Conservation (phyloP, 1,284 basidiomycete species). For the Sanghuangporus weigelae region DNA sequence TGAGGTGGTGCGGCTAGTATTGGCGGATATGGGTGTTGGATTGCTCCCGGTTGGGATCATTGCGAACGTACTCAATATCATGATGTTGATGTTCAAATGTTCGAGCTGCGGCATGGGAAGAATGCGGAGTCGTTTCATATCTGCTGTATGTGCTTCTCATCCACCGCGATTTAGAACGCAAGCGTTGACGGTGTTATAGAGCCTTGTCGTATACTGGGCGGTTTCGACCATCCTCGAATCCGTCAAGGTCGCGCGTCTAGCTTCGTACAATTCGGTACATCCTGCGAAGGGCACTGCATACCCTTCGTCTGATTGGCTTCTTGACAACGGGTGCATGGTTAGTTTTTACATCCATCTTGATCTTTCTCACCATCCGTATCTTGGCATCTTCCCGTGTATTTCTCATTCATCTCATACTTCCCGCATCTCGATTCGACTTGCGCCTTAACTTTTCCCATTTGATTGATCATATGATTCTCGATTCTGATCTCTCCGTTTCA, state of each 20-base stretch:
- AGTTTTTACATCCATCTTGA: neutral
- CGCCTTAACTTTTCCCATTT: neutral
- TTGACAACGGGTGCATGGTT: conserved; percentile 18
- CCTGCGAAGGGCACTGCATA: conserved; percentile 17
- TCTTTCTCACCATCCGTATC: neutral
- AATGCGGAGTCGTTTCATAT: neutral
- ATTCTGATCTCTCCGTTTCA: neutral
- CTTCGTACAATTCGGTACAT: conserved; percentile 7
- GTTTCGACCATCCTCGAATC: conserved; percentile 11
- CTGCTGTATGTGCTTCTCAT: conserved; percentile 10
- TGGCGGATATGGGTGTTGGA: conserved; percentile 14
- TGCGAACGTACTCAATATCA: conserved; percentile 2
- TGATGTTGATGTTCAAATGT: conserved; percentile 3
- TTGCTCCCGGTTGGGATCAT: conserved; percentile 11
- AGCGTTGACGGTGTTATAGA: conserved; percentile 4
- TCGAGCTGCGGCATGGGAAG: conserved; percentile 7
- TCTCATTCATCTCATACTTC: neutral
- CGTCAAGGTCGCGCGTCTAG: conserved; percentile 12
- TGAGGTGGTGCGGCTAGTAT: conserved; percentile 11
- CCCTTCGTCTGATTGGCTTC: conserved; percentile 18
- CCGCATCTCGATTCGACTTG: neutral
- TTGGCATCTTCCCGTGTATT: neutral
- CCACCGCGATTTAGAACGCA: too few species aligned
- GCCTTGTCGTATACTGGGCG: conserved; percentile 13
- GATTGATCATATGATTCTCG: neutral